Percentiles rank a stretch among this genome's conserved stretches.
Evolutionary conservation across 2,329 filamentous ascomycete species (phyloP).

Genomic region (Alternaria conjuncta): DNA sequence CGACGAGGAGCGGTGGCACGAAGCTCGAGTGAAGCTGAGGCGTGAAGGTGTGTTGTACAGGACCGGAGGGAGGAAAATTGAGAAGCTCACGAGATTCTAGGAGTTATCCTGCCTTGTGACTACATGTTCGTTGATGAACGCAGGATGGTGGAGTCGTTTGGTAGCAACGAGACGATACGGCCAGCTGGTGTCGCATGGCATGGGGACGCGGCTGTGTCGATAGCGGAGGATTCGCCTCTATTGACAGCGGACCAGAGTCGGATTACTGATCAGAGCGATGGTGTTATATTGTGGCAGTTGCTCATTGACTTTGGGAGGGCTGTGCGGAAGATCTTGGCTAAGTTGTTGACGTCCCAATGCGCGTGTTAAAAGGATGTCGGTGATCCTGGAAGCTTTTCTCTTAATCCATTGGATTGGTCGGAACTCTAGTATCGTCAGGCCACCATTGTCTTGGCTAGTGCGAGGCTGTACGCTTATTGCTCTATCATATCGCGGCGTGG

Average conservation of each 20-base stretch:
- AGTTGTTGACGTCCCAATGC: background rate
- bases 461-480: background rate
- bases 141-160: background rate
- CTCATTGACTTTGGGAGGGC: background rate
- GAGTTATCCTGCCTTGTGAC: background rate
- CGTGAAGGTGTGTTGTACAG: background rate
- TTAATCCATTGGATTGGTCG: background rate
- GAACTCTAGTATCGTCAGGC: background rate
- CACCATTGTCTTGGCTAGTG: background rate
- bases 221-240: background rate
- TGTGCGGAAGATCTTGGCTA: background rate
- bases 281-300: background rate
- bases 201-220: background rate
- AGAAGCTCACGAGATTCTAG: background rate
- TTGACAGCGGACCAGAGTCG: background rate
- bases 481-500: background rate
- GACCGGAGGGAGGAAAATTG: rapidly evolving
- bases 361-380: background rate
- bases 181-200: background rate
- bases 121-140: background rate
- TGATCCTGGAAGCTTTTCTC: background rate
- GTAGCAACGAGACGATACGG: background rate
- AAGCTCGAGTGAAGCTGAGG: background rate
- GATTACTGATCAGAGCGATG: background rate
- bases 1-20: conserved; percentile 13